Evolutionary conservation across 169 alveolate genomes (phyloP), one percentile per base, ranked within the genome.

Genomic region (Theileria annulata): DNA sequence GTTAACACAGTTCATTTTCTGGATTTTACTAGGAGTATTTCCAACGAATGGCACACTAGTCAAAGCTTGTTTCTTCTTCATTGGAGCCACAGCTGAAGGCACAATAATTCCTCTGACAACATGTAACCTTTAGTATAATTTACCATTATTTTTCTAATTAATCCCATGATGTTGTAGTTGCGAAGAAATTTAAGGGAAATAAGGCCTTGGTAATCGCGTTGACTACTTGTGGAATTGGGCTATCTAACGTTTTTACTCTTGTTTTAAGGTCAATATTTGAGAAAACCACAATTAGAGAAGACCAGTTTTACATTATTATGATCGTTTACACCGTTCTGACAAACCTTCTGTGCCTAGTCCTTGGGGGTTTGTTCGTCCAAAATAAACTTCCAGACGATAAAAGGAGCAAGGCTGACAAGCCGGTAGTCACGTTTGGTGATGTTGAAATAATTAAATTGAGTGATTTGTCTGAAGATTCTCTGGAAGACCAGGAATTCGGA

Each of bases 71-170:
- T 77, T 77, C 72, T 51, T 67, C 21, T 27, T 68, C 19, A 27
- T 78, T n/a, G 87, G 87, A 21, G 35, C 71, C 37, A 67, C 59
- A 51, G 70, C 76, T 19, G 87, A 78, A 37, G 79, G 80, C 25
- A 42, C 68, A 10, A 33, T 49, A 60, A 67, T 78, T 3, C 87
- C 85, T n/a, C 23, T 77, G 59, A 35, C 70, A 23, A 56, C 64
- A 3, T 4, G n/a, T 77, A 0, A 12, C 30, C 25, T 77, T 67
- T 70, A 23, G 47, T 23, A 31, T 70, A 48, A 10, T 77, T 8
- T 15, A 71, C 19, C 54, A 69, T 77, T 60, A 67, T 35, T 23
- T 48, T 2, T 67, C 72, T 42, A 35, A 5, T 5, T 8, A 3
- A 35, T n/a, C n/a, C n/a, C n/a, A n/a, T n/a, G n/a, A n/a, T n/a